Evolutionary conservation across 2,329 filamentous ascomycete genomes (phyloP).

Genomic region (Aspergillus thermomutatus): DNA sequence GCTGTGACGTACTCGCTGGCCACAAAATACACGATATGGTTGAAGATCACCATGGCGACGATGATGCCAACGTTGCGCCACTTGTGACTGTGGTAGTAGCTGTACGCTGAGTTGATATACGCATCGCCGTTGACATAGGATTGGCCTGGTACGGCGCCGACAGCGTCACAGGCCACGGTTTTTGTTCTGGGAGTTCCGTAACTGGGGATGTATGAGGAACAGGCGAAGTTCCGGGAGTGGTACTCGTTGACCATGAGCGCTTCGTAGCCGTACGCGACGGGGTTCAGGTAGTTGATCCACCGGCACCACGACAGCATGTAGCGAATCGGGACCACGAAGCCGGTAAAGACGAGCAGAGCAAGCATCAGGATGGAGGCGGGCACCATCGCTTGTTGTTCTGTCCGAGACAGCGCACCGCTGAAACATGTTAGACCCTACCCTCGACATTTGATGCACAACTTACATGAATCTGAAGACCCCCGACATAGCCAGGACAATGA

Average conservation of each 20-base stretch:
- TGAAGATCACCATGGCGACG: slow-evolving; percentile 60
- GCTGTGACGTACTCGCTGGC: slow-evolving; percentile 61
- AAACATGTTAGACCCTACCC: too few relatives aligned
- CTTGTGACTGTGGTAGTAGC: slow-evolving; percentile 57
- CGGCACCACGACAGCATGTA: slow-evolving; percentile 76
- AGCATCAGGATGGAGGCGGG: slow-evolving; percentile 51
- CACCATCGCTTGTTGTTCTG: slow-evolving; percentile 56
- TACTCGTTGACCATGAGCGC: slow-evolving; percentile 83
- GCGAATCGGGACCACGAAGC: slow-evolving; percentile 42
- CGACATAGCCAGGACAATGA: slow-evolving; percentile 72
- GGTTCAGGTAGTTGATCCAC: slow-evolving; percentile 81
- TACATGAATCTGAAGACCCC: slow-evolving; percentile 77
- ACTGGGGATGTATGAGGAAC: slow-evolving; percentile 41
- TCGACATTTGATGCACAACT: too few relatives aligned
- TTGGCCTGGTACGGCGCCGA: slow-evolving; percentile 56
- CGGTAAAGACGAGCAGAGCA: slow-evolving; percentile 48
- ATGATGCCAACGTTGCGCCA: slow-evolving; percentile 73
- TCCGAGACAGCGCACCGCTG: slow-evolving; percentile 65
- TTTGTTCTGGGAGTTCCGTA: too few relatives aligned
- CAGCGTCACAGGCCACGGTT: slow-evolving; percentile 56
- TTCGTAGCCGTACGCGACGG: slow-evolving; percentile 77
- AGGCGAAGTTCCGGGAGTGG: slow-evolving; percentile 57
- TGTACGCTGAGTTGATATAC: slow-evolving; percentile 55
- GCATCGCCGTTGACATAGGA: slow-evolving; percentile 54
- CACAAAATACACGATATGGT: slow-evolving; percentile 60